These are phyloP conservation scores for Cladosporium sp. DNA, from an alignment of 2,329 filamentous ascomycete genomes.

Conservation along the genomic window DNA sequence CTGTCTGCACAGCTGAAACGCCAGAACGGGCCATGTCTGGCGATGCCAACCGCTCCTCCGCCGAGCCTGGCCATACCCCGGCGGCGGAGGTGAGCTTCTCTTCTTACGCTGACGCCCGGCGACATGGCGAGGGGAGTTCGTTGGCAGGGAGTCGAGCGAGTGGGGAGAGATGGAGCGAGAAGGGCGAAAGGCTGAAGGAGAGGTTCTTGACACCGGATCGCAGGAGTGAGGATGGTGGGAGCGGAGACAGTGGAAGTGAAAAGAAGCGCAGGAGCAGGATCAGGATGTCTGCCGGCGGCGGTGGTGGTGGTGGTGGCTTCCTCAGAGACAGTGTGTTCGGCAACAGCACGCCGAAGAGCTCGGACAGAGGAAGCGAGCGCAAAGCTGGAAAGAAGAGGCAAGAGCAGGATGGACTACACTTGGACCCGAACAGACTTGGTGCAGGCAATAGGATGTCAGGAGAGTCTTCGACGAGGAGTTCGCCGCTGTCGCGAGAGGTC, in stretches of 20 bases:
- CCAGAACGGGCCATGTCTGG: slow-evolving; percentile 18
- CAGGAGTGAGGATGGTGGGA: slow-evolving; percentile 5
- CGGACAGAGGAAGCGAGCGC: slow-evolving; percentile 4
- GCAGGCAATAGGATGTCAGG: slow-evolving; percentile 15
- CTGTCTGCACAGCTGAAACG: slow-evolving; percentile 11
- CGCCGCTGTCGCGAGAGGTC: slow-evolving; percentile 24
- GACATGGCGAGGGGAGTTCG: slow-evolving; percentile 20
- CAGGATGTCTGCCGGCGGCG: slow-evolving; percentile 22
- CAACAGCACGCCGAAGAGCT: slow-evolving; percentile 16
- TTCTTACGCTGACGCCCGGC: slow-evolving; percentile 14
- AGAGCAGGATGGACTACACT: slow-evolving; percentile 16
- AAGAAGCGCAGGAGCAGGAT: slow-evolving; percentile 13
- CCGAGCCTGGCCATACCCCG: slow-evolving; percentile 13
- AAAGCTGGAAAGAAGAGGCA: slow-evolving; percentile 17
- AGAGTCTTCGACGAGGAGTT: slow-evolving; percentile 24
- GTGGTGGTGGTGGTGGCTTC: slow-evolving; percentile 33
- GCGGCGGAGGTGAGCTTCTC: slow-evolving; percentile 24
- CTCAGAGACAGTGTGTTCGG: slow-evolving; percentile 23
- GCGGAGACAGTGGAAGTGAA: neutral
- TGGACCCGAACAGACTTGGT: slow-evolving; percentile 15
- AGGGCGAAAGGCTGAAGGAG: slow-evolving; percentile 9
- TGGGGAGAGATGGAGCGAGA: slow-evolving; percentile 10
- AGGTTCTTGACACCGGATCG: slow-evolving; percentile 8
- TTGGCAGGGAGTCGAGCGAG: slow-evolving; percentile 21
- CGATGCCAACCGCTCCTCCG: slow-evolving; percentile 11